Evolutionary conservation across 2,329 filamentous ascomycete genomes (phyloP).

Genomic region (Cladosporium sp.): DNA sequence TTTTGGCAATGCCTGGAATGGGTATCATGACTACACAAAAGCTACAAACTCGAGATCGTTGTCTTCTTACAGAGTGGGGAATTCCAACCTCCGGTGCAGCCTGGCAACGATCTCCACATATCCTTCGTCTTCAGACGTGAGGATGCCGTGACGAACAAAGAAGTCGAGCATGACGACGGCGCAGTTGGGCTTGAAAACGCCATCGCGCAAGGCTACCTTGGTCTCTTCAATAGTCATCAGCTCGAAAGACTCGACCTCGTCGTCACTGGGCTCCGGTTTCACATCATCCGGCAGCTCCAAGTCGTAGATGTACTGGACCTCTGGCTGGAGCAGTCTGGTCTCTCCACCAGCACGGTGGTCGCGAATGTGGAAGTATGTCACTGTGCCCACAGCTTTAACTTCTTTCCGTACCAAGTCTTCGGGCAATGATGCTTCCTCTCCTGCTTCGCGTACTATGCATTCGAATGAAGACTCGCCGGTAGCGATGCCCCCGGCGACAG

Average conservation of each 20-base stretch:
- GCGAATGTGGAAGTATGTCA: constrained; percentile 82
- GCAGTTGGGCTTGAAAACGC: constrained; percentile 91
- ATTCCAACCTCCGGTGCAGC: constrained; percentile 74
- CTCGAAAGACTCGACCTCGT: constrained; percentile 82
- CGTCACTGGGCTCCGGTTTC: constrained; percentile 71
- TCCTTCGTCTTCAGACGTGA: constrained; percentile 71
- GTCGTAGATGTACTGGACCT: constrained; percentile 89
- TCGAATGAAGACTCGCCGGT: constrained; percentile 76
- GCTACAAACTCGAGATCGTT: constrained; percentile 7
- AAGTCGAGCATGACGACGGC: constrained; percentile 81
- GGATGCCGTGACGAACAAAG: constrained; percentile 75
- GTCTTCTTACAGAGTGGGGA: constrained; percentile 48
- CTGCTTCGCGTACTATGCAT: constrained; percentile 76
- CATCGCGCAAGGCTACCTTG: constrained; percentile 60
- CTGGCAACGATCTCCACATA: constrained; percentile 70
- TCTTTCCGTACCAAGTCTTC: constrained; percentile 61
- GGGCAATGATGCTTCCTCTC: constrained; percentile 81
- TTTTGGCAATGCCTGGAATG: constrained; percentile 15
- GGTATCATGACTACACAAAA: constrained; percentile 21
- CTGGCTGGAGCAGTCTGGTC: constrained; percentile 76
- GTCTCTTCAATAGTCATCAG: constrained; percentile 75
- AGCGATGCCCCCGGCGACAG: constrained; percentile 80
- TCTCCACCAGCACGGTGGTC: constrained; percentile 74
- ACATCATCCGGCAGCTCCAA: constrained; percentile 67
- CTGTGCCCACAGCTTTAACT: constrained; percentile 58